A percentile compares a stretch with the other conserved stretches of the same genome.
Evolutionary conservation across 768 basidiomycete genomes (phyloP).

Genomic region (Suillus bovinus): DNA sequence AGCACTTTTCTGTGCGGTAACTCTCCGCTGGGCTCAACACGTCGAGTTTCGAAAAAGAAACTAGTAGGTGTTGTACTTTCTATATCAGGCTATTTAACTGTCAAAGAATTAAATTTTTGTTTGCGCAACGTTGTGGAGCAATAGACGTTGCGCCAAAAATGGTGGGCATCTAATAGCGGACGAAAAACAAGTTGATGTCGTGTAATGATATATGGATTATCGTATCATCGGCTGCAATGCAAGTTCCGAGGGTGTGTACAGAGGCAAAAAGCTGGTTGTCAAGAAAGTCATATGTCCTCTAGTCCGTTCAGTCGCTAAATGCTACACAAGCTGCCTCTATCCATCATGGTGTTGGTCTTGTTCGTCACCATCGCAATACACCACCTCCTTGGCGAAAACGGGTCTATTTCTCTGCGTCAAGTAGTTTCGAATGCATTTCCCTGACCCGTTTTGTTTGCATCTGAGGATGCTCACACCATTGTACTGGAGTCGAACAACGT

Average conservation of each 20-base stretch:
- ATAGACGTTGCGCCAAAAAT: too few relatives aligned
- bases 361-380: neutral
- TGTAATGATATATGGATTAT: neutral
- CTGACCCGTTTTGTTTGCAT: neutral
- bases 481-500: neutral
- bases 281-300: neutral
- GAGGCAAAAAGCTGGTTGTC: neutral
- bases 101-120: too few relatives aligned
- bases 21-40: too few relatives aligned
- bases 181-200: neutral
- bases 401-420: neutral
- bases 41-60: too few relatives aligned
- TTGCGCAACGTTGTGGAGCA: too few relatives aligned
- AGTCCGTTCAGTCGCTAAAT: neutral
- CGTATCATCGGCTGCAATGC: neutral
- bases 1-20: too few relatives aligned
- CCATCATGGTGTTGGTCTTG: constrained; percentile 1
- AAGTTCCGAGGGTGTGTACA: neutral
- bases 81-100: too few relatives aligned
- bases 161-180: too few relatives aligned
- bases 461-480: constrained; percentile 3
- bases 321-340: neutral
- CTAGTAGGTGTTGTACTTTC: too few relatives aligned
- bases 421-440: constrained; percentile 1
- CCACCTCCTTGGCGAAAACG: neutral